Base-by-base conservation (phyloP, 148 eudicot genomes). In the Persicaria maculosa region DNA sequence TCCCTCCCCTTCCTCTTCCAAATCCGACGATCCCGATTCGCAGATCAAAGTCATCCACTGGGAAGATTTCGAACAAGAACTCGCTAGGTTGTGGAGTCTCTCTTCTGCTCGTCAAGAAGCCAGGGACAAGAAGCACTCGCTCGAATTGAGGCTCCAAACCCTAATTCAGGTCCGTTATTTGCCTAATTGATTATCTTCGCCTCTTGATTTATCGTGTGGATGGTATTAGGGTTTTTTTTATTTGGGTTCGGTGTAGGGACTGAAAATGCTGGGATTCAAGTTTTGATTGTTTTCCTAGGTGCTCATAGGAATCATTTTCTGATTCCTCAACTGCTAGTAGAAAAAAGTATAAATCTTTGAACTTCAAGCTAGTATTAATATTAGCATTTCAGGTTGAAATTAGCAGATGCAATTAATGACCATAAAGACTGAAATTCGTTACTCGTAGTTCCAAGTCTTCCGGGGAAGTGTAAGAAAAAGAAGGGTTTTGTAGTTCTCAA, bases 41-140 rank as follows among this genome's bases (percentile, higher is more conserved):
- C 7, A 48, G 15, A 77, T 69, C 74, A 86, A 84, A 70, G 81
- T 85, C 4, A 76, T 89, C 6, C 77, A 88, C 55, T 91, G 97
- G 98, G 96, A 94, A 73, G 97, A 92, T 83, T 92, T 78, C 72
- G 86, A 90, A 17, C 96, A 90, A 54, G 93, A 90, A 78, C 88
- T 94, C 10, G 93, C 86, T 3, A 86, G 91, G 45, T 46, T 94
- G 11, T 78, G 75, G 9, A 91, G 96, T 76, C 84, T 94, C 48
- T 88, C 98, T 3, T 91, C 89, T 44, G 92, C 96, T 25, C 80
- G 88, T 44, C 77, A 83, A 52, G 87, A 94, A 82, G 86, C 89
- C 40, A 85, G 76, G 50, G 71, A 81, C 0, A 88, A 84, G 58
- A 94, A 90, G 75, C 47, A 25, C 1, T n/a, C 64, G 68, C 81